phyloP scores from a whole-genome alignment of 306 rosid species.

The Amphicarpaea edgeworthii region DNA sequence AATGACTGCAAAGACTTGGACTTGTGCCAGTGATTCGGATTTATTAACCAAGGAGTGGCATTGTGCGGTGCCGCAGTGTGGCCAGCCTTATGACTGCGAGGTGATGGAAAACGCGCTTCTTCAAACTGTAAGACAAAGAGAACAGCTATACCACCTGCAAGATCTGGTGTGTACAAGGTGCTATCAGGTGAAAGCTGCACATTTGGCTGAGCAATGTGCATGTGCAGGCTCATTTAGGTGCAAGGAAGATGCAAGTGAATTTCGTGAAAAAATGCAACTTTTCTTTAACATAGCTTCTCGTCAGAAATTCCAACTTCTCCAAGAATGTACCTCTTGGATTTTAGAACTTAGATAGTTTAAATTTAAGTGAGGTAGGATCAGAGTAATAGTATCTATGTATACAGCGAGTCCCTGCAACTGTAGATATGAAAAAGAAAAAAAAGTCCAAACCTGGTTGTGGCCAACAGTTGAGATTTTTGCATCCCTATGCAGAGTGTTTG shows the following conservation, averaged over 20 bases:
- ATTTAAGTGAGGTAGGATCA: constrained; percentile 15
- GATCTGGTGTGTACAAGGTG: constrained; percentile 78
- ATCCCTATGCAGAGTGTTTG: background rate
- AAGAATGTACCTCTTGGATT: constrained; percentile 82
- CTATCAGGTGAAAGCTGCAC: constrained; percentile 81
- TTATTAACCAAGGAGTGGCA: constrained; percentile 75
- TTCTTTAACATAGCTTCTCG: constrained; percentile 69
- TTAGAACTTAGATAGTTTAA: constrained; percentile 53
- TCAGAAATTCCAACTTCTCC: constrained; percentile 86
- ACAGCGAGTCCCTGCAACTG: background rate
- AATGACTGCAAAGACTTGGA: constrained; percentile 89
- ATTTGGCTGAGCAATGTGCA: constrained; percentile 80
- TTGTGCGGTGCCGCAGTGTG: constrained; percentile 87
- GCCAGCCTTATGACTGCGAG: constrained; percentile 83
- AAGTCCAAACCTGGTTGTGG: background rate
- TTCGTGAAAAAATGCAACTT: constrained; percentile 47
- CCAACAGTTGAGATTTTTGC: constrained; percentile 2
- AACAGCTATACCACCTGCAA: constrained; percentile 79
- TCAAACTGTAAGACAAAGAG: constrained; percentile 88
- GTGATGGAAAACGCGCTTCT: constrained; percentile 82
- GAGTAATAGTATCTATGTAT: background rate
- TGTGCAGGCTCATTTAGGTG: constrained; percentile 84
- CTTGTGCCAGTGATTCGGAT: constrained; percentile 75
- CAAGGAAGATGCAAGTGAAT: constrained; percentile 65
- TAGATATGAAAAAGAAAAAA: background rate